Percentiles rank a stretch among this genome's conserved stretches.
Conservation (phyloP, 2,329 filamentous ascomycete species). For the Periglandula ipomoeae region DNA sequence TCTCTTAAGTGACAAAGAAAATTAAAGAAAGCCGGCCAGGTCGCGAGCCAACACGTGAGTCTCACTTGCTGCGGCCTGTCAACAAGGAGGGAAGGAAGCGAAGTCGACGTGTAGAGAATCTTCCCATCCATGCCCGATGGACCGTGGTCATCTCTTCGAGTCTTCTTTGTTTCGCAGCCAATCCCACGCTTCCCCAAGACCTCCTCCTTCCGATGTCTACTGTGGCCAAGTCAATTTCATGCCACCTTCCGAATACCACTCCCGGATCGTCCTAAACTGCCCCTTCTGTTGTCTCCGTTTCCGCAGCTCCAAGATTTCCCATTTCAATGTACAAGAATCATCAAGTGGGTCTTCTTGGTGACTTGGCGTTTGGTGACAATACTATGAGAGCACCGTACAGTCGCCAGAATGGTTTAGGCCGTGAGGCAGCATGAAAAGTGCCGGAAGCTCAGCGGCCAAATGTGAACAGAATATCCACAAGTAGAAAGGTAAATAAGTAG, state of each 20-base stretch:
- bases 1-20: conserved; percentile 2
- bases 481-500: background rate
- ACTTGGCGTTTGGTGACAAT: background rate
- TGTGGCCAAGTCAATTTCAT: background rate
- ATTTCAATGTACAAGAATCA: conserved; percentile 5
- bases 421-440: background rate
- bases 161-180: background rate
- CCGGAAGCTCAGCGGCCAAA: background rate
- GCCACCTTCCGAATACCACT: background rate
- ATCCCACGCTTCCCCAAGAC: background rate
- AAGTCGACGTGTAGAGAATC: background rate
- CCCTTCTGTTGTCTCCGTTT: background rate
- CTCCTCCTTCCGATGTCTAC: background rate
- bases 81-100: background rate
- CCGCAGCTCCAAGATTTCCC: background rate
- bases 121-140: background rate
- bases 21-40: background rate
- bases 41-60: background rate
- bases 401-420: background rate
- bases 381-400: background rate
- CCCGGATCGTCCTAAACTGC: background rate
- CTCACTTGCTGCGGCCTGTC: background rate
- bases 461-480: background rate
- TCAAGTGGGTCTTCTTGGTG: conserved; percentile 3
- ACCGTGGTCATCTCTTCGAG: background rate